These are phyloP conservation scores for Hericium rajendrae DNA, from an alignment of 768 basidiomycete species.

Conservation along the genomic window DNA sequence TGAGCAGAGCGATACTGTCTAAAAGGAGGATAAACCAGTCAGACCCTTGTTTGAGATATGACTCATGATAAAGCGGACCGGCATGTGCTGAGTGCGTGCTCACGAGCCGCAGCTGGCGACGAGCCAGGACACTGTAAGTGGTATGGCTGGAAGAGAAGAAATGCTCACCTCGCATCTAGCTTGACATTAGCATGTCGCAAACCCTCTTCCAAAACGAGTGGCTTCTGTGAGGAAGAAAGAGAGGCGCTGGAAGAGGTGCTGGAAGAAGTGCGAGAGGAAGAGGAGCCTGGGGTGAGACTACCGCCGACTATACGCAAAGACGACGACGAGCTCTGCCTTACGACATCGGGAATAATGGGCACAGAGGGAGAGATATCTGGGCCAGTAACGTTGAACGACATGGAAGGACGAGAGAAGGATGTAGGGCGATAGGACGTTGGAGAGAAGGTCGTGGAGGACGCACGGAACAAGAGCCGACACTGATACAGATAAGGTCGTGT, in stretches of 20 bases:
- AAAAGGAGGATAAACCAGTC: slow-evolving; percentile 11
- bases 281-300: slow-evolving; percentile 12
- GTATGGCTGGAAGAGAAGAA: slow-evolving; percentile 13
- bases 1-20: slow-evolving; percentile 56
- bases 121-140: slow-evolving; percentile 15
- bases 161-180: slow-evolving; percentile 64
- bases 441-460: not conserved
- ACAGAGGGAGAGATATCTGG: slow-evolving; percentile 7
- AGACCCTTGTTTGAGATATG: not conserved
- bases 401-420: slow-evolving; percentile 1
- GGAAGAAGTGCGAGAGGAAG: slow-evolving; percentile 19
- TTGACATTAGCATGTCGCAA: slow-evolving; percentile 45
- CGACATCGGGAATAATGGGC: not conserved
- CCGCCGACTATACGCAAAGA: not conserved
- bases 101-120: not conserved
- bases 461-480: not conserved
- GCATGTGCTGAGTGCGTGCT: slow-evolving; percentile 14
- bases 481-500: slow-evolving; percentile 8
- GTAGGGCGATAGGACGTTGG: not conserved
- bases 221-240: slow-evolving; percentile 27
- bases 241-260: slow-evolving; percentile 18
- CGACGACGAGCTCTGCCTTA: slow-evolving; percentile 1
- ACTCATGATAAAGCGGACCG: slow-evolving; percentile 20
- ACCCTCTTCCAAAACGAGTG: slow-evolving; percentile 46
- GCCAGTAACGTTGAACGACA: slow-evolving; percentile 8